A percentile compares a stretch with the other conserved stretches of the same genome.
phyloP scores from a whole-genome alignment of 768 basidiomycete genomes.

The Dentipellis sp. region DNA sequence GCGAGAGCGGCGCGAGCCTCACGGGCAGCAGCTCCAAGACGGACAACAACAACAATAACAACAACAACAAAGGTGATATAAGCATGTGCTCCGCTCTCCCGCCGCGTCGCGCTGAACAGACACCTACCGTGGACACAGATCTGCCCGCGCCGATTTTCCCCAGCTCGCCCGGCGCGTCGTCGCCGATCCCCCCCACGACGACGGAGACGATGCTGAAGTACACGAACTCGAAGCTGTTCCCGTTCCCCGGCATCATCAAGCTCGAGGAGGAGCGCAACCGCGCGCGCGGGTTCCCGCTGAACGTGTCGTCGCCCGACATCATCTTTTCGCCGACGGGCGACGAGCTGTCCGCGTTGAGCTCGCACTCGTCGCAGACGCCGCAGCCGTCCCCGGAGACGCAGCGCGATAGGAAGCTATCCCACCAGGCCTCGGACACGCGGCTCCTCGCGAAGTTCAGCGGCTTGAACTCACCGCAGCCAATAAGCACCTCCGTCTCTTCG shows the following conservation, averaged over 20 bases:
- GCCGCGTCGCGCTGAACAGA: not conserved
- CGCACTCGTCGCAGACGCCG: slow-evolving; percentile 41
- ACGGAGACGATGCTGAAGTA: slow-evolving; percentile 66
- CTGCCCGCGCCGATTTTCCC: slow-evolving; percentile 26
- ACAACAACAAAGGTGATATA: not conserved
- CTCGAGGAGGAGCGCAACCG: slow-evolving; percentile 62
- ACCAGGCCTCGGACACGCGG: slow-evolving; percentile 62
- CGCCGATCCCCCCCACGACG: slow-evolving; percentile 72
- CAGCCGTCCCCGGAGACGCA: slow-evolving; percentile 35
- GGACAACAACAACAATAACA: slow-evolving; percentile 6
- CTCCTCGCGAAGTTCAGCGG: slow-evolving; percentile 45
- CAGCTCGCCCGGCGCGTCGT: slow-evolving; percentile 47
- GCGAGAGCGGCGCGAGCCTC: slow-evolving; percentile 17
- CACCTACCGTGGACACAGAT: not conserved
- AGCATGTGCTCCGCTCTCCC: not conserved
- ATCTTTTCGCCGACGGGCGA: slow-evolving; percentile 33
- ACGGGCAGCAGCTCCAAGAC: slow-evolving; percentile 2
- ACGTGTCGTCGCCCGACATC: slow-evolving; percentile 41
- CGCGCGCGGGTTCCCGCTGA: slow-evolving; percentile 39
- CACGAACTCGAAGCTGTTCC: slow-evolving; percentile 72
- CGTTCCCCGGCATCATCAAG: slow-evolving; percentile 81
- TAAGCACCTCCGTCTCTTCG: slow-evolving; percentile 34
- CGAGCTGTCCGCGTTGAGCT: slow-evolving; percentile 33
- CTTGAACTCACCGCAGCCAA: slow-evolving; percentile 26
- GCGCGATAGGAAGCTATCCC: slow-evolving; percentile 56